Base-by-base conservation (phyloP, 768 basidiomycete species). In the Asterophora lycoperdoides region DNA sequence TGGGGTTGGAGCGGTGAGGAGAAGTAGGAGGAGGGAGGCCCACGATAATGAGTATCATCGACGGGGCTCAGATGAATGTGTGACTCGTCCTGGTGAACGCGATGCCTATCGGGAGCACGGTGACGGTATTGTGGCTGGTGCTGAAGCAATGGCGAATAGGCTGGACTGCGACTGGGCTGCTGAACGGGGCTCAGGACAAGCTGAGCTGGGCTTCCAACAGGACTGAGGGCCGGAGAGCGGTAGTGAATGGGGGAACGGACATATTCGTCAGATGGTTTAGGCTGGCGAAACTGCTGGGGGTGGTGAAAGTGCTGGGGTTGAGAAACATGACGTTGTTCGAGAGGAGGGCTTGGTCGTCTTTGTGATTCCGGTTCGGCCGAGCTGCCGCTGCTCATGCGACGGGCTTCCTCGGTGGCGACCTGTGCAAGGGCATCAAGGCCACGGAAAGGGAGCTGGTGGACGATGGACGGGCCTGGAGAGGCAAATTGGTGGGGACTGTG, bases 341-440 rank as follows among this genome's bases (percentile, higher is more conserved):
- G 48, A 4, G 51, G 36, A n/a, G 55, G 53, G 14, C 53, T 60
- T 13, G 60, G 54, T 13, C 47, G 55, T 14, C 52, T 44, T 38
- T 58, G 55, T 39, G 55, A 36, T 8, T 62, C 64, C 17, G 46
- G 36, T 23, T 59, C 55, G 14, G 60, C 9, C 14, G 53, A 32
- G 30, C 53, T 44, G 52, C 69, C 64, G 42, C 55, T 62, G 49
- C 64, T 65, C 48, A 86, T 70, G 23, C 83, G 67, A 29, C 76
- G 71, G 38, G 79, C 75, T 56, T 86, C 85, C 57, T 83, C 78
- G 1, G 81, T 79, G 4, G 86, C 86, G 17, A 77, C 84, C 64
- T 86, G 82, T 9, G 84, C 85, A 36, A 88, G 76, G 2, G 81
- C 83, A 39, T 87, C 84, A 41, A 87, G 65, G 18, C 76, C 77